These are phyloP conservation scores for Waltergamsia citrina DNA, from an alignment of 2,329 filamentous ascomycete genomes.

Conservation along the genomic window DNA sequence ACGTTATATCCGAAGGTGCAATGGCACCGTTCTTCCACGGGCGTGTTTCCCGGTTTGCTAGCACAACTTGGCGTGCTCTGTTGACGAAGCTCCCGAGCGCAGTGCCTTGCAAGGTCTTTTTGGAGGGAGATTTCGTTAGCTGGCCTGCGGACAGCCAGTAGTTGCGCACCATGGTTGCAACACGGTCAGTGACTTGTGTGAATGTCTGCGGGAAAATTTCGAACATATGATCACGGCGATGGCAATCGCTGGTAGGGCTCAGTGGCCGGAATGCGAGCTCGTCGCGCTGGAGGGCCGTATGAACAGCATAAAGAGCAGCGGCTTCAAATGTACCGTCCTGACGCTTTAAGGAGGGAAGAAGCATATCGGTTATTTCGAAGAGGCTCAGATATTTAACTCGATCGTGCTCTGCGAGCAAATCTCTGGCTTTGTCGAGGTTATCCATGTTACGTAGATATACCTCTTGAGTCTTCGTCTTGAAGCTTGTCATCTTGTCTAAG, in stretches of 20 bases:
- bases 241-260: conserved; percentile 34
- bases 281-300: conserved; percentile 51
- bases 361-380: conserved; percentile 36
- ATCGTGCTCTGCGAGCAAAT: conserved; percentile 24
- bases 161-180: conserved; percentile 21
- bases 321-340: conserved; percentile 28
- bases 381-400: conserved; percentile 37
- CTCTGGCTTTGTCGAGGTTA: conserved; percentile 35
- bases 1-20: conserved; percentile 16
- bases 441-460: conserved; percentile 38
- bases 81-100: conserved; percentile 34
- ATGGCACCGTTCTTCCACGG: conserved; percentile 41
- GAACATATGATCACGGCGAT: conserved; percentile 46
- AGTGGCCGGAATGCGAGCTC: conserved; percentile 50
- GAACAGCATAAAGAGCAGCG: conserved; percentile 57
- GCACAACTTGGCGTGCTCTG: conserved; percentile 39
- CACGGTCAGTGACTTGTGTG: conserved; percentile 17
- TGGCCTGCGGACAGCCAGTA: conserved; percentile 7
- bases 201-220: conserved; percentile 36
- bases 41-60: conserved; percentile 38
- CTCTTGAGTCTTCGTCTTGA: conserved; percentile 28
- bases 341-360: conserved; percentile 27
- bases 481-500: conserved; percentile 36
- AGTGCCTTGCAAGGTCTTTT: conserved; percentile 2
- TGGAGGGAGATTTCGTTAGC: neutral